phyloP scores from a whole-genome alignment of 1,139 yeast genomes.

The Yamadazyma aaseri region DNA sequence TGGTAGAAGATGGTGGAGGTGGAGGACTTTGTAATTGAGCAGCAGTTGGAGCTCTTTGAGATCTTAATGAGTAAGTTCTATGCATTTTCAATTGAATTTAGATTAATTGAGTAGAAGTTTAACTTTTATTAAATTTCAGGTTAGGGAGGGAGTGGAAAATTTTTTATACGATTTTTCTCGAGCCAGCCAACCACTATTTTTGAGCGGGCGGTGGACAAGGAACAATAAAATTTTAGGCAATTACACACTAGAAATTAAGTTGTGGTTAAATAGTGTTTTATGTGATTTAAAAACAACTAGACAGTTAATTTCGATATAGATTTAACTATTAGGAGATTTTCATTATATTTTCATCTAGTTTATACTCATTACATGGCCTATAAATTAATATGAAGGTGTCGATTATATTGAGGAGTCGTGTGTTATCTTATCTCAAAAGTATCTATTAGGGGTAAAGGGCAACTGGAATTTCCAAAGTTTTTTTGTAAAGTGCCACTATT shows the following conservation, averaged over 20 bases:
- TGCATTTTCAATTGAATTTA: constrained; percentile 58
- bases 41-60: constrained; percentile 94
- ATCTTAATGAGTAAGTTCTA: constrained; percentile 96
- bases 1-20: constrained; percentile 85
- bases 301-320: too few relatives aligned
- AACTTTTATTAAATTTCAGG: not conserved
- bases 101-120: not conserved
- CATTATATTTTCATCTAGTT: too few relatives aligned
- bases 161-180: constrained; percentile 2
- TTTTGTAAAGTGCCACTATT: not conserved
- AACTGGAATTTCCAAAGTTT: not conserved
- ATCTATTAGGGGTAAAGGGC: not conserved
- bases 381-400: too few relatives aligned
- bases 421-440: not conserved
- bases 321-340: too few relatives aligned
- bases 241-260: too few relatives aligned
- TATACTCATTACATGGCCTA: too few relatives aligned
- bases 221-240: constrained; percentile 1
- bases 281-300: too few relatives aligned
- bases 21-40: constrained; percentile 93
- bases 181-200: constrained; percentile 2
- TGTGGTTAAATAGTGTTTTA: too few relatives aligned
- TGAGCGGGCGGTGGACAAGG: not conserved
- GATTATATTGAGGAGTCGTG: not conserved
- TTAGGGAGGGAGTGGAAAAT: constrained; percentile 1